Base-by-base conservation (phyloP, 2,329 filamentous ascomycete genomes). In the Gliomastix tumulicola region DNA sequence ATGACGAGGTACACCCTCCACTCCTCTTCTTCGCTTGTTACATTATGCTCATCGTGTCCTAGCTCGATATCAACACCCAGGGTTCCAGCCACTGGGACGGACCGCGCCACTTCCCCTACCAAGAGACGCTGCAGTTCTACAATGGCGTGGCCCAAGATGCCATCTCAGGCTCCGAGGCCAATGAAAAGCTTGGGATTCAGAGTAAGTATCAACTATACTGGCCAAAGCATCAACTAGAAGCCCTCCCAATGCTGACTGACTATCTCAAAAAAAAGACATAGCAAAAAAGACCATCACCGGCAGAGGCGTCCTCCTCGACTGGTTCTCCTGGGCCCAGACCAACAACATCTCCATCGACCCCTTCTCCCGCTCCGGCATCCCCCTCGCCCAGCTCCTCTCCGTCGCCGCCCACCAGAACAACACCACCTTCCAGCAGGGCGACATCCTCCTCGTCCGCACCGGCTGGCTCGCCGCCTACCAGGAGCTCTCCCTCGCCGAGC, bases 251-350 rank as follows among this genome's bases (percentile, higher is more conserved):
- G 15, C 23, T 27, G 23, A 21, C n/a, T n/a, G n/a, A n/a, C n/a
- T n/a, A n/a, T n/a, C n/a, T n/a, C n/a, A 25, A n/a, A 25, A 9
- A 25, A 25, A 25, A 25, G 22, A n/a, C 22, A 25, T 9, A 25
- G 30, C n/a, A 7, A 7, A 15, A n/a, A 27, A 30, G 18, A 25
- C 23, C 17, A 11, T 52, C 17, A 25, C 30, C 21, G 69, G 68
- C 5, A 66, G 71, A 8, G 71, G 70, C 4, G 65, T 74, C 6
- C 53, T 74, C 7, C 55, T 74, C 2, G 71, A 74, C 51, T 75
- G 70, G 35, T 59, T 52, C 6, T 55, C 57, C 6, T 74, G 63
- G 56, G 65, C 66, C 2, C 52, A 51, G 1, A 43, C 41, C 10
- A 57, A 48, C 39, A 53, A 40, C 51, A 59, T 71, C 27, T 38